Conservation (phyloP, 2,329 filamentous ascomycete genomes). For the Simplicillium sp. region DNA sequence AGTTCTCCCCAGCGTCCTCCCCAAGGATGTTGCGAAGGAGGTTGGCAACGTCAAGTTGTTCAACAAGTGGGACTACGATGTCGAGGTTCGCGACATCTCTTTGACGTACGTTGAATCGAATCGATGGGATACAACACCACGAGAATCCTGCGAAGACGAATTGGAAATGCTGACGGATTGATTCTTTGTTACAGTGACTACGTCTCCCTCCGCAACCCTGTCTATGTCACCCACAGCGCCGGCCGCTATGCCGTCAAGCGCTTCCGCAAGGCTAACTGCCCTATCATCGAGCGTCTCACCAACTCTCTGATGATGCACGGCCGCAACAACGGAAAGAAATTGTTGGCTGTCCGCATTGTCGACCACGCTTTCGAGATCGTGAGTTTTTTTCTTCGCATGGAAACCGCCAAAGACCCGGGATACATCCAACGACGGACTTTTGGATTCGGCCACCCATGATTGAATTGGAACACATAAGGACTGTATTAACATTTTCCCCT, state of each 20-base stretch:
- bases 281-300: slow-evolving; percentile 99
- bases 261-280: slow-evolving; percentile 99
- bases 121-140: slow-evolving; percentile 9
- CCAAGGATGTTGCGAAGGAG: slow-evolving; percentile 85
- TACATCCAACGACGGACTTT: neutral
- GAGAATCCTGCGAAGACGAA: slow-evolving; percentile 7
- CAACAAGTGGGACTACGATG: slow-evolving; percentile 98
- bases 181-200: slow-evolving; percentile 69
- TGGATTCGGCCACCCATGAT: neutral
- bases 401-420: slow-evolving; percentile 5
- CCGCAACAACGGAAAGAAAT: slow-evolving; percentile 99
- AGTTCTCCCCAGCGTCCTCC: slow-evolving; percentile 72
- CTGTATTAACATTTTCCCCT: neutral
- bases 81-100: slow-evolving; percentile 99
- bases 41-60: slow-evolving; percentile 92
- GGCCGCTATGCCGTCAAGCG: slow-evolving; percentile 98
- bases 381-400: slow-evolving; percentile 35
- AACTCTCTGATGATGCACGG: slow-evolving; percentile 99
- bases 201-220: slow-evolving; percentile 97
- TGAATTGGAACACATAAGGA: neutral
- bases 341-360: slow-evolving; percentile 99
- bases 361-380: slow-evolving; percentile 99
- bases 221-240: slow-evolving; percentile 98
- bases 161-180: slow-evolving; percentile 20
- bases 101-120: slow-evolving; percentile 64